phyloP scores from a whole-genome alignment of 305 asterid species.

The Fraxinus ornus region DNA sequence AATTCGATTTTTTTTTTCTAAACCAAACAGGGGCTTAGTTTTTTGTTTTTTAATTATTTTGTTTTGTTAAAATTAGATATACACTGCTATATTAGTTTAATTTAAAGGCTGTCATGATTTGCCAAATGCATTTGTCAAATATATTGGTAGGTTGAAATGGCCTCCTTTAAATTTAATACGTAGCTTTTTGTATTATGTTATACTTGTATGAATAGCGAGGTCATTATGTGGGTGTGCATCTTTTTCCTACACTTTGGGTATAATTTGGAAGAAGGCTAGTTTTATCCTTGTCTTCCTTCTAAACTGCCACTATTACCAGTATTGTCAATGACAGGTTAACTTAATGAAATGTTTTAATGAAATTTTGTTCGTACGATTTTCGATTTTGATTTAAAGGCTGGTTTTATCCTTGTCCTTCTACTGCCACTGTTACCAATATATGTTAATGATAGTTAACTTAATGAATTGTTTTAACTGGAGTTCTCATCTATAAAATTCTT shows the following conservation, averaged over 20 bases:
- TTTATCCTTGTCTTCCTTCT: background rate
- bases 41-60: too few species aligned
- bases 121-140: background rate
- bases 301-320: background rate
- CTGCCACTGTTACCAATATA: background rate
- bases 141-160: background rate
- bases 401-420: background rate
- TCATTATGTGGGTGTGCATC: background rate
- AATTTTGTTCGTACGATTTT: too few species aligned
- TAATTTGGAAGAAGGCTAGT: background rate
- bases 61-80: background rate
- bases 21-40: background rate
- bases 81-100: background rate
- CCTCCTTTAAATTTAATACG: background rate
- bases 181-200: background rate
- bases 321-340: background rate
- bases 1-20: background rate
- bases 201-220: background rate
- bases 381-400: background rate
- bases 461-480: background rate
- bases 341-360: background rate
- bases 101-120: background rate
- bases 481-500: background rate
- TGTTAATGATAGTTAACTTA: background rate
- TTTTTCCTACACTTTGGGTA: background rate